Conservation (phyloP, 176 grass and related monocot species). For the Otatea glauca region DNA sequence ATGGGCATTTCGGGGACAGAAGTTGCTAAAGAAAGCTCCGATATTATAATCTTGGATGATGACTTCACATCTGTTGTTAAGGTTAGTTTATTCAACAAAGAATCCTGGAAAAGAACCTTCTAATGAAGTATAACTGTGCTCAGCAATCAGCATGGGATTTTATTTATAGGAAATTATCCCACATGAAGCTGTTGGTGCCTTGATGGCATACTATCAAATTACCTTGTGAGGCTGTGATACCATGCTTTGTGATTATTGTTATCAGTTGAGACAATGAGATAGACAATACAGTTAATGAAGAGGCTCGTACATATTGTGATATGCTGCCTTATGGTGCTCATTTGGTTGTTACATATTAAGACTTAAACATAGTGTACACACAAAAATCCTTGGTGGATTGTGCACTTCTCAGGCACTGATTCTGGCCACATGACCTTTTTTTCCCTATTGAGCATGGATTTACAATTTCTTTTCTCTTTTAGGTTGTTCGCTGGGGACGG, state of each 20-base stretch:
- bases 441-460: constrained; percentile 33
- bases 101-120: constrained; percentile 11
- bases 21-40: constrained; percentile 99
- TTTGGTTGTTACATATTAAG: background rate
- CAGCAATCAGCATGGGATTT: constrained; percentile 6
- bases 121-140: constrained; percentile 13
- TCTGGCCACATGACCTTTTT: background rate
- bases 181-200: constrained; percentile 4
- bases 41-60: constrained; percentile 96
- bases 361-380: constrained; percentile 4
- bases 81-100: constrained; percentile 55
- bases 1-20: constrained; percentile 97
- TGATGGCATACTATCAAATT: background rate
- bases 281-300: constrained; percentile 15
- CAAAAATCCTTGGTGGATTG: constrained; percentile 25
- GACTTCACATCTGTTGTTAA: constrained; percentile 96
- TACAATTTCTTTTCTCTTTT: constrained; percentile 34
- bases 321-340: constrained; percentile 8
- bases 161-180: constrained; percentile 21
- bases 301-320: constrained; percentile 5
- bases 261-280: constrained; percentile 10
- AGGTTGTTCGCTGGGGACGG: constrained; percentile 98
- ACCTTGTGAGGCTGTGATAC: background rate
- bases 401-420: constrained; percentile 20
- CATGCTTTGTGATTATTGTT: constrained; percentile 35